phyloP scores from a whole-genome alignment of 805 yeast genomes.

The Pichia occidentalis region DNA sequence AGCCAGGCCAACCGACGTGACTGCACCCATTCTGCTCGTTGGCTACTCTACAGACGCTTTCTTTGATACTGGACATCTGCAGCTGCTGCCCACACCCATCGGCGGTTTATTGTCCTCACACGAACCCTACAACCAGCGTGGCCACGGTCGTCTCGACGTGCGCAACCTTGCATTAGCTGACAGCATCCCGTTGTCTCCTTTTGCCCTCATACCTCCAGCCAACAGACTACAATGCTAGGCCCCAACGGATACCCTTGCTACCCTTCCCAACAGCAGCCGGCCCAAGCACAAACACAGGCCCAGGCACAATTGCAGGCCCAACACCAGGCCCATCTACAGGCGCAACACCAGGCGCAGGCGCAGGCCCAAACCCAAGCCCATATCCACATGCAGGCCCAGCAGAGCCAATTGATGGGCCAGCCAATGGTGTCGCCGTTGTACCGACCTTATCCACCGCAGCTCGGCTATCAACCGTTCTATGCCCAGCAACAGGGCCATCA shows the following conservation, averaged over 20 bases:
- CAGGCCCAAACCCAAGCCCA: constrained; percentile 3
- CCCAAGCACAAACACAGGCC: constrained; percentile 1
- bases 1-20: too few species aligned
- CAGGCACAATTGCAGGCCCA: background rate
- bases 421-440: constrained; percentile 1
- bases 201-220: too few species aligned
- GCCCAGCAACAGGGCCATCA: background rate
- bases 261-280: background rate
- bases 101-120: too few species aligned
- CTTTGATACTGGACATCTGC: too few species aligned
- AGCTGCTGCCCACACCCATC: too few species aligned
- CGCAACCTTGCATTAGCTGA: background rate
- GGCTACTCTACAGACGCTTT: too few species aligned
- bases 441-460: constrained; percentile 7
- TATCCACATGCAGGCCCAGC: background rate
- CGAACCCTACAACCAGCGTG: constrained; percentile 7
- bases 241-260: constrained; percentile 4
- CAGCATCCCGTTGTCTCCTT: too few species aligned
- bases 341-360: constrained; percentile 1
- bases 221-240: too few species aligned
- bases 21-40: too few species aligned
- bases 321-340: too few species aligned
- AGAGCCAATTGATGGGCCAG: constrained; percentile 4
- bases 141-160: constrained; percentile 7
- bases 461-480: constrained; percentile 1